Conservation (phyloP, 2,329 filamentous ascomycete genomes). For the Fusarium praegraminearum region DNA sequence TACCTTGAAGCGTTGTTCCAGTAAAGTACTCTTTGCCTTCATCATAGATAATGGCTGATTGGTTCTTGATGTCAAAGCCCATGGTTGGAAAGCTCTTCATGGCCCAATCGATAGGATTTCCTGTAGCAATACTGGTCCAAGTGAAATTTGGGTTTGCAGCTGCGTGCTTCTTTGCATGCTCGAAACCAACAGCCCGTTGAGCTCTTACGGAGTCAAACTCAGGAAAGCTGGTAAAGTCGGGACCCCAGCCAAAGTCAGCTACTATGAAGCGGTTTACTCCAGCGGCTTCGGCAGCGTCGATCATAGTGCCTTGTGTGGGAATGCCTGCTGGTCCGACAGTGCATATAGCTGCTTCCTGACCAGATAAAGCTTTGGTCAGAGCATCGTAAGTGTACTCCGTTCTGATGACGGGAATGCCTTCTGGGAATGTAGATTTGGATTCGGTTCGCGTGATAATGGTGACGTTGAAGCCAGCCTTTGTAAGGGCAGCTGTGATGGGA, state of each 20-base stretch:
- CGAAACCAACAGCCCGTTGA: conserved; percentile 13
- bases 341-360: conserved; percentile 26
- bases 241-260: conserved; percentile 35
- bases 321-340: conserved; percentile 30
- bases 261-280: conserved; percentile 33
- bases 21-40: conserved; percentile 26
- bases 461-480: conserved; percentile 16
- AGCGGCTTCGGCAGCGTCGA: conserved; percentile 31
- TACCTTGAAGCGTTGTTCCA: conserved; percentile 23
- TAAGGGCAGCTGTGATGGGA: conserved; percentile 34
- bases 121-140: conserved; percentile 29
- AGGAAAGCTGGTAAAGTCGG: conserved; percentile 24
- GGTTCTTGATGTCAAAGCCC: conserved; percentile 24
- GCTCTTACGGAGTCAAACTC: conserved; percentile 29
- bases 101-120: conserved; percentile 37
- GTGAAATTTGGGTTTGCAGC: conserved; percentile 16
- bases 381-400: conserved; percentile 6
- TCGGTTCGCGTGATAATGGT: conserved; percentile 34
- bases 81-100: conserved; percentile 31
- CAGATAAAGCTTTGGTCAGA: conserved; percentile 4
- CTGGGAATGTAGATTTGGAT: conserved; percentile 29
- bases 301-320: conserved; percentile 23
- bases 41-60: conserved; percentile 22
- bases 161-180: conserved; percentile 17
- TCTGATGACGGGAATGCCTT: not conserved